phyloP scores from a whole-genome alignment of 768 basidiomycete genomes.

The Mycena metata region DNA sequence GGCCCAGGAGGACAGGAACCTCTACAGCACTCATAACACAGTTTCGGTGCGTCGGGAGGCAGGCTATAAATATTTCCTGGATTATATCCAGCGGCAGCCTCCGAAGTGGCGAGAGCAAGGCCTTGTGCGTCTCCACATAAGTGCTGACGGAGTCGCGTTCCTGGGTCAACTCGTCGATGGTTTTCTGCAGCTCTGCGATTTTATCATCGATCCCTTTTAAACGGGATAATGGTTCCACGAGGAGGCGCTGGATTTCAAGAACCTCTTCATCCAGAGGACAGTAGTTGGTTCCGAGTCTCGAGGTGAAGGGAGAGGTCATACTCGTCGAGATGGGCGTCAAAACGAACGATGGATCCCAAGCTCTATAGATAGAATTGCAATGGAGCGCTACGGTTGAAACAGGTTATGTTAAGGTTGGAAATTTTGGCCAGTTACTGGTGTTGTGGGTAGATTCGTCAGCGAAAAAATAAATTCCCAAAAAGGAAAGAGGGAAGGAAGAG shows the following conservation, averaged over 20 bases:
- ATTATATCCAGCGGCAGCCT: constrained; percentile 13
- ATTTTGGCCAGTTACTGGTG: too few species aligned
- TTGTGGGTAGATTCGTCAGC: too few species aligned
- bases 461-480: too few species aligned
- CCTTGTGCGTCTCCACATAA: not conserved
- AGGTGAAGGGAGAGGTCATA: constrained; percentile 12
- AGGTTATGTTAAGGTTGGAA: too few species aligned
- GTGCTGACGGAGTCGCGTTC: not conserved
- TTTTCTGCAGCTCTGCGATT: constrained; percentile 12
- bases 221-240: not conserved
- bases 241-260: constrained; percentile 3
- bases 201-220: not conserved
- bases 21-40: constrained; percentile 23
- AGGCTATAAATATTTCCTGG: constrained; percentile 29
- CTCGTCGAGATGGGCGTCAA: too few species aligned
- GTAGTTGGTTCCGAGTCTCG: constrained; percentile 20
- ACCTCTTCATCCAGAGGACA: constrained; percentile 18
- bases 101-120: not conserved
- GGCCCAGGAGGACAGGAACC: constrained; percentile 28
- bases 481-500: too few species aligned
- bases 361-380: too few species aligned
- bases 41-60: constrained; percentile 24
- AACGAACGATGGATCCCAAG: too few species aligned
- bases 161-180: not conserved
- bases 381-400: too few species aligned